A percentile compares a stretch with the other conserved stretches of the same genome.
Conservation (phyloP, 192 early-diverging fungal genomes). For the Coemansia asiatica region DNA sequence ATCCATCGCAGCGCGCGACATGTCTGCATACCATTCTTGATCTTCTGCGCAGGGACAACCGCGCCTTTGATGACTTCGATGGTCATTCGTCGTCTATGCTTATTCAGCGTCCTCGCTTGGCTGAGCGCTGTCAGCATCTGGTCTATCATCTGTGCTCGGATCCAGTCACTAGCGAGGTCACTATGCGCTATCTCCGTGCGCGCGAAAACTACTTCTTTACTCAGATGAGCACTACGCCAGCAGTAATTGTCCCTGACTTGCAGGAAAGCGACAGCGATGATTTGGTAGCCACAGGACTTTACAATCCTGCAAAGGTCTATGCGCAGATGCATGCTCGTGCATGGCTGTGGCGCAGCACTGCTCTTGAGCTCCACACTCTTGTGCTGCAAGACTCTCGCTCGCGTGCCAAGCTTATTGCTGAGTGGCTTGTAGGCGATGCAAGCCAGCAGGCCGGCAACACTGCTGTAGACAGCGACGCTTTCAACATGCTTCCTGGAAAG, state of each 20-base stretch:
- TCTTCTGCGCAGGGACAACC: constrained; percentile 56
- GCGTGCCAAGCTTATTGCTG: constrained; percentile 44
- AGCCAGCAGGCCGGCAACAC: constrained; percentile 14
- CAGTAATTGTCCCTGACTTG: constrained; percentile 26
- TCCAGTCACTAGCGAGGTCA: constrained; percentile 63
- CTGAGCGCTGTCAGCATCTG: constrained; percentile 86
- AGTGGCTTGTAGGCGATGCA: constrained; percentile 51
- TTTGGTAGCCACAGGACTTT: constrained; percentile 6
- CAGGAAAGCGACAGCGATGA: constrained; percentile 15
- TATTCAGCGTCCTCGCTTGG: constrained; percentile 71
- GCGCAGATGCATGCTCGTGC: constrained; percentile 79
- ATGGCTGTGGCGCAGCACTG: constrained; percentile 85
- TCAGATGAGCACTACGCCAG: constrained; percentile 55
- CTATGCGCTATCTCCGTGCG: constrained; percentile 78
- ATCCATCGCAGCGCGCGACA: constrained; percentile 48
- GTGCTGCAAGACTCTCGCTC: constrained; percentile 51
- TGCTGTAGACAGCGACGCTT: constrained; percentile 16
- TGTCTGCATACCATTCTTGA: constrained; percentile 68
- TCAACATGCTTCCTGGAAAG: constrained; percentile 20
- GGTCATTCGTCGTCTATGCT: constrained; percentile 49
- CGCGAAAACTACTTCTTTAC: constrained; percentile 74
- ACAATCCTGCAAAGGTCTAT: constrained; percentile 27
- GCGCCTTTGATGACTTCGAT: constrained; percentile 26
- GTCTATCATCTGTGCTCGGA: constrained; percentile 80
- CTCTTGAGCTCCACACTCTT: constrained; percentile 82